These are phyloP conservation scores for Lavandula angustifolia DNA, from an alignment of 257 asterid species.

Conservation along the genomic window DNA sequence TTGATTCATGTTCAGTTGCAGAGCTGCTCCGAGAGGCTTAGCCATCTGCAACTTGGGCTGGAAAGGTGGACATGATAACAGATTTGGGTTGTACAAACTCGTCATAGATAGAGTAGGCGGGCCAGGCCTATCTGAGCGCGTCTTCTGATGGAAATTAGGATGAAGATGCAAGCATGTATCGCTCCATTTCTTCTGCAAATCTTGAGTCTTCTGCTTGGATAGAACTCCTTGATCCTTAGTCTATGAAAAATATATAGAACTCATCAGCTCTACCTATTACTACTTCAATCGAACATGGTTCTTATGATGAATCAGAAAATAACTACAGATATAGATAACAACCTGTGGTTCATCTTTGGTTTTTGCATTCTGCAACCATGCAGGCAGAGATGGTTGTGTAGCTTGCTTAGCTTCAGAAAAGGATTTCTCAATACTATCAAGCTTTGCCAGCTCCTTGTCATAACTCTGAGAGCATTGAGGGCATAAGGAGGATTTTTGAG, in stretches of 20 bases:
- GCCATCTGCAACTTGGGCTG: conserved; percentile 49
- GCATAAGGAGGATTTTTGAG: conserved; percentile 47
- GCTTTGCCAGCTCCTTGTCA: conserved; percentile 58
- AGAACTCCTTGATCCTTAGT: conserved; percentile 52
- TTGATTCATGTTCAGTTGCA: conserved; percentile 52
- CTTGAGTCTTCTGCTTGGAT: conserved; percentile 60
- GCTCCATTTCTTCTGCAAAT: conserved; percentile 75
- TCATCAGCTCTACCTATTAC: conserved; percentile 19
- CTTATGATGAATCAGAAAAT: too few relatives aligned
- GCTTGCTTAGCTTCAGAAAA: conserved; percentile 49
- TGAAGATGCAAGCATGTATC: conserved; percentile 74
- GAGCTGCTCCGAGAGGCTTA: conserved; percentile 57
- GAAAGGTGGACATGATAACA: conserved; percentile 52
- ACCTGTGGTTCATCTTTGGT: conserved; percentile 53
- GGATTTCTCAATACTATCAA: conserved; percentile 61
- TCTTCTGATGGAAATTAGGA: conserved; percentile 58
- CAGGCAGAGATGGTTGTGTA: conserved; percentile 56
- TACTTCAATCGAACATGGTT: not conserved
- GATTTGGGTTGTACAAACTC: conserved; percentile 51
- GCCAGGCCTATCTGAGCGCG: conserved; percentile 38
- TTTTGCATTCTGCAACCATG: conserved; percentile 77
- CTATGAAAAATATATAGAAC: conserved; percentile 37
- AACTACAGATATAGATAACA: not conserved
- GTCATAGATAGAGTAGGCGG: conserved; percentile 46
- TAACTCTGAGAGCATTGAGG: conserved; percentile 59